Evolutionary conservation across 371 early-diverging fungal genomes (phyloP).

Genomic region (Rhizopus arrhizus): DNA sequence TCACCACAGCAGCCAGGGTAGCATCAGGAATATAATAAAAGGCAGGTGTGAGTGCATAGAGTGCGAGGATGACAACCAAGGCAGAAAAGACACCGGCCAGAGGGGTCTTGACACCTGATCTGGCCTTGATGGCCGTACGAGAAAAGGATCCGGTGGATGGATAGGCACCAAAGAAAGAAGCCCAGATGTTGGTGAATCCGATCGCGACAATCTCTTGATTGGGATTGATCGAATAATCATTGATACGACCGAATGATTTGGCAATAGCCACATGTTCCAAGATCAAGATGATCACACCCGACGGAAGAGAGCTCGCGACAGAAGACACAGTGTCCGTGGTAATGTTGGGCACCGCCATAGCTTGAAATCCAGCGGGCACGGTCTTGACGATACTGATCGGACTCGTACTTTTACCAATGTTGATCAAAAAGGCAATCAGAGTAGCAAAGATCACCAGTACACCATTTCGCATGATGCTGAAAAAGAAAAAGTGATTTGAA

Average conservation of each 20-base stretch:
- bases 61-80: slow-evolving; percentile 71
- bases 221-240: slow-evolving; percentile 64
- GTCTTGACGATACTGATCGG: slow-evolving; percentile 66
- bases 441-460: slow-evolving; percentile 53
- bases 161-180: slow-evolving; percentile 77
- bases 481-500: slow-evolving; percentile 46
- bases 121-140: slow-evolving; percentile 74
- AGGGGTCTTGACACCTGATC: slow-evolving; percentile 84
- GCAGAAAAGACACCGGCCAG: slow-evolving; percentile 80
- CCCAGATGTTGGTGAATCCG: slow-evolving; percentile 80
- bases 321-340: slow-evolving; percentile 38
- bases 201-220: slow-evolving; percentile 88
- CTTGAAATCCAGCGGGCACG: slow-evolving; percentile 73
- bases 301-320: slow-evolving; percentile 59
- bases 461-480: slow-evolving; percentile 57
- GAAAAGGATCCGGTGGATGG: slow-evolving; percentile 56
- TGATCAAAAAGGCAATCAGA: slow-evolving; percentile 47
- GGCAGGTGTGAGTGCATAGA: slow-evolving; percentile 80
- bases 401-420: slow-evolving; percentile 43
- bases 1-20: slow-evolving; percentile 78
- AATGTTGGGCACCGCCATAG: slow-evolving; percentile 58
- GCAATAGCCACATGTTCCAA: slow-evolving; percentile 86
- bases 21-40: slow-evolving; percentile 89
- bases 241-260: slow-evolving; percentile 79
- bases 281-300: slow-evolving; percentile 73